A percentile compares a stretch with the other conserved stretches of the same genome.
Evolutionary conservation across 108 stramenopile genomes (phyloP).

Genomic region (Cylindrotheca closterium): DNA sequence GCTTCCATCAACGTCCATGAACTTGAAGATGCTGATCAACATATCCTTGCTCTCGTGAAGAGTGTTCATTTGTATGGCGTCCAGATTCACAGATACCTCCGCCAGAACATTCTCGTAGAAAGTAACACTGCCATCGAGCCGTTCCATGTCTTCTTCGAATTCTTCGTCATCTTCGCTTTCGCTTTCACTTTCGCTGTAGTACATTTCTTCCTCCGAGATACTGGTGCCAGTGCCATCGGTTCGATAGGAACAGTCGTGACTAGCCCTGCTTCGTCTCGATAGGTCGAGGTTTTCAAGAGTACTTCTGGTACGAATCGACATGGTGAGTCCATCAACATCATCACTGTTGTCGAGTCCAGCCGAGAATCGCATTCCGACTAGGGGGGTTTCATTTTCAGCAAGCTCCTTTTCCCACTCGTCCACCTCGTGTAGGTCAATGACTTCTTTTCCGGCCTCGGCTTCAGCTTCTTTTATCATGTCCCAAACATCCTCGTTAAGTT

Average conservation of each 20-base stretch:
- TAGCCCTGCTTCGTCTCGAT: not conserved
- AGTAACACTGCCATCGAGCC: not conserved
- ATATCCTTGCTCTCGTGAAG: slow-evolving; percentile 20
- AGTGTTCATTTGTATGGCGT: slow-evolving; percentile 7
- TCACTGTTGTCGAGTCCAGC: not conserved
- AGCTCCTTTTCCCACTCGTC: not conserved
- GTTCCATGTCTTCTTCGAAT: not conserved
- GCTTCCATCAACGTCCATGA: slow-evolving; percentile 18
- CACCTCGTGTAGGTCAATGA: not conserved
- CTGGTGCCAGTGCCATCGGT: not conserved
- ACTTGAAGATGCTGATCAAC: slow-evolving; percentile 18
- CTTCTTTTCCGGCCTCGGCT: not conserved
- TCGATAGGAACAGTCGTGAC: not conserved
- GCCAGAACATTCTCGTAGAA: not conserved
- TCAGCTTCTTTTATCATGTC: slow-evolving; percentile 1
- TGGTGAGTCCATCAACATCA: not conserved
- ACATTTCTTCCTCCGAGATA: not conserved
- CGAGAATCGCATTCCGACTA: not conserved
- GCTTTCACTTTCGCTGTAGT: not conserved
- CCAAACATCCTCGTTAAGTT: not conserved
- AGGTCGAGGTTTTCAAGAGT: not conserved
- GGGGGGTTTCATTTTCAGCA: not conserved
- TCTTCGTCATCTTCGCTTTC: not conserved
- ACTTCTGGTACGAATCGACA: not conserved
- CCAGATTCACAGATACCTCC: not conserved